Evolutionary conservation across 495 filamentous ascomycete species (phyloP), one percentile per base, ranked within the genome.

Genomic region (Penicillium coprophilum): DNA sequence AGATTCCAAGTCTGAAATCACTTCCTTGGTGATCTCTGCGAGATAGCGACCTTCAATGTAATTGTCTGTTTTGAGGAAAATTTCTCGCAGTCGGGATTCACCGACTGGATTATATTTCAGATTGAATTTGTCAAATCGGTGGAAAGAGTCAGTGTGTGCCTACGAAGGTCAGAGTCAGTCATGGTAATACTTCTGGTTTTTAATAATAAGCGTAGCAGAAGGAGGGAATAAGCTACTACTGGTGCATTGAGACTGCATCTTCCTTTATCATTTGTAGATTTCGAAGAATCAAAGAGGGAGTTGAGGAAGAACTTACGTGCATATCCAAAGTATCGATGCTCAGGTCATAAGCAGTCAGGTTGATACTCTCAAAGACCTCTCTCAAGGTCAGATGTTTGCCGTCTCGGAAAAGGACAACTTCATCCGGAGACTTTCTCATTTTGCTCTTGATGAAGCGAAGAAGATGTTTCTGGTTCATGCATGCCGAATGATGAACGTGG

Each of bases 401-500:
- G 74, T 98, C 95, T 62, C 94, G 82, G 69, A 85, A 96, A 51
- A 97, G 81, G 17, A 98, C 94, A 32, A 92, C 85, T 76, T 98
- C 94, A 67, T 97, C 88, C 4, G 91, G 92, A 6, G 80, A 93
- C 68, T 95, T 97, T 80, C 96, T 96, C 89, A 98, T 96, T 73
- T 97, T 97, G 76, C 90, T 96, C 72, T 98, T 98, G 74, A 98
- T 98, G 72, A 97, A 98, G 38, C 94, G 89, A 56, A 98, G 79
- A 40, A 98, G 77, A 79, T 98, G 94, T 67, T 98, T 98, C 76
- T 97, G 94, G 70, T 97, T 98, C 94, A 98, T 98, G 70, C 95
- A 97, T 38, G 94, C 95, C 6, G 94, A 98, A 70, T 98, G 94
- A 70, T 98, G 94, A 57, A 98, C 94, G 79, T 98, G 94, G 13